Conservation (phyloP, 2,329 filamentous ascomycete genomes). For the Fusarium verticillioides region DNA sequence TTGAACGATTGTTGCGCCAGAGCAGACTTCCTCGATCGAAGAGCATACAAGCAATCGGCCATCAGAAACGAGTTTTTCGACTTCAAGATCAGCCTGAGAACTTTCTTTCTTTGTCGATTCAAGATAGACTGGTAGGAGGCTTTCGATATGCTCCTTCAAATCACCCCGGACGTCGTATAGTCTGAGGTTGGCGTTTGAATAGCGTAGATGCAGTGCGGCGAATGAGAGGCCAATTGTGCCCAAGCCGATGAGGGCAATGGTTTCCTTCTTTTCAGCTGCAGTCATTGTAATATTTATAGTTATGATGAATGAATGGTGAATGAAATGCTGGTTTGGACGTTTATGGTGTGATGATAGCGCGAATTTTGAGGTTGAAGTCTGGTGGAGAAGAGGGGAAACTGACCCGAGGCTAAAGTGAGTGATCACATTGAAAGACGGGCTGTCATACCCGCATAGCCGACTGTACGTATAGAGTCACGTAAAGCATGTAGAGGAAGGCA, state of each 20-base stretch:
- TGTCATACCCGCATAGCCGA: too few species aligned
- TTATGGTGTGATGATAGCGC: background rate
- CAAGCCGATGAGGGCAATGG: conserved; percentile 19
- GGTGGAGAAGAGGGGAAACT: conserved; percentile 25
- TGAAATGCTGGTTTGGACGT: too few species aligned
- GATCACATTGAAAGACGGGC: background rate
- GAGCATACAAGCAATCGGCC: conserved; percentile 20
- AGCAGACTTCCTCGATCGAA: conserved; percentile 22
- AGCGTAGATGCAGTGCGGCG: conserved; percentile 23
- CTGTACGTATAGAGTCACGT: too few species aligned
- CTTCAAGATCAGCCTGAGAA: rapidly evolving
- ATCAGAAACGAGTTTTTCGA: background rate
- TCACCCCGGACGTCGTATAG: conserved; percentile 30
- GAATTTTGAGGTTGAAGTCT: background rate
- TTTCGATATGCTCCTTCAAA: conserved; percentile 25
- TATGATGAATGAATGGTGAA: too few species aligned
- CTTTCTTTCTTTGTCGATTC: conserved; percentile 10
- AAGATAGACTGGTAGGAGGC: conserved; percentile 17
- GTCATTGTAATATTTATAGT: background rate
- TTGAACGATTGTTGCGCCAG: conserved; percentile 19
- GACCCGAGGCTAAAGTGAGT: conserved; percentile 13
- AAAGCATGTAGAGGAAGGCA: too few species aligned
- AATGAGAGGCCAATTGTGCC: conserved; percentile 36
- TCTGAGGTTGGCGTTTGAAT: conserved; percentile 18
- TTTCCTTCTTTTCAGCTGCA: conserved; percentile 4